Evolutionary conservation across 805 yeast genomes (phyloP).

Genomic region (Tetrapisispora phaffii): DNA sequence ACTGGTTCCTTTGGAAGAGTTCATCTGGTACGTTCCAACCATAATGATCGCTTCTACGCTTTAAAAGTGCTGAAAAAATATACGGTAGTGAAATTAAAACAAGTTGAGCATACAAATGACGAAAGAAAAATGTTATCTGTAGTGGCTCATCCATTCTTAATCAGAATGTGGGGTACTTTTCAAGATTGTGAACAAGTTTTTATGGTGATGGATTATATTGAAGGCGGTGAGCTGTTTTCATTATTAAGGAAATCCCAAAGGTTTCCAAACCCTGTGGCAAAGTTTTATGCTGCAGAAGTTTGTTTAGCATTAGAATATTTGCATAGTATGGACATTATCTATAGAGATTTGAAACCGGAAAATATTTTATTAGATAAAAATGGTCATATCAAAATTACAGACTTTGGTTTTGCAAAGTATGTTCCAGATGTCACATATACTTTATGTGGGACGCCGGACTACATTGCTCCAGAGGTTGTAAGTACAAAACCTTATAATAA

Average conservation of each 20-base stretch:
- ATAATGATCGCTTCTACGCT: conserved; percentile 83
- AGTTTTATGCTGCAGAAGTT: conserved; percentile 90
- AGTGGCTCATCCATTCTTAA: conserved; percentile 81
- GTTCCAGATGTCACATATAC: conserved; percentile 88
- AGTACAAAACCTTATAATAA: conserved; percentile 88
- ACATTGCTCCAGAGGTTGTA: conserved; percentile 92
- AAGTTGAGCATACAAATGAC: conserved; percentile 90
- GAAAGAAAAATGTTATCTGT: conserved; percentile 78
- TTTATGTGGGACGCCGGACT: conserved; percentile 89
- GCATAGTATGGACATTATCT: conserved; percentile 73
- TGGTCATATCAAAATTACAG: conserved; percentile 84
- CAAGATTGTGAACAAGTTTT: conserved; percentile 75
- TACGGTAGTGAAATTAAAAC: conserved; percentile 86
- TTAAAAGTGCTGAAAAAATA: conserved; percentile 79
- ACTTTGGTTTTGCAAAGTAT: conserved; percentile 88
- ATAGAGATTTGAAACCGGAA: conserved; percentile 86
- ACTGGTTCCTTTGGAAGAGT: conserved; percentile 94
- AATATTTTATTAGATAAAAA: conserved; percentile 74
- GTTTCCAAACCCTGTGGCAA: conserved; percentile 93
- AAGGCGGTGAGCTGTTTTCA: conserved; percentile 87
- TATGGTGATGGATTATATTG: conserved; percentile 93
- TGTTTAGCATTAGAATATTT: conserved; percentile 71
- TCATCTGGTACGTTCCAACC: conserved; percentile 75
- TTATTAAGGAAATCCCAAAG: conserved; percentile 76
- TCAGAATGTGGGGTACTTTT: conserved; percentile 93